phyloP scores from a whole-genome alignment of 495 filamentous ascomycete species.

The Podospora appendiculata region DNA sequence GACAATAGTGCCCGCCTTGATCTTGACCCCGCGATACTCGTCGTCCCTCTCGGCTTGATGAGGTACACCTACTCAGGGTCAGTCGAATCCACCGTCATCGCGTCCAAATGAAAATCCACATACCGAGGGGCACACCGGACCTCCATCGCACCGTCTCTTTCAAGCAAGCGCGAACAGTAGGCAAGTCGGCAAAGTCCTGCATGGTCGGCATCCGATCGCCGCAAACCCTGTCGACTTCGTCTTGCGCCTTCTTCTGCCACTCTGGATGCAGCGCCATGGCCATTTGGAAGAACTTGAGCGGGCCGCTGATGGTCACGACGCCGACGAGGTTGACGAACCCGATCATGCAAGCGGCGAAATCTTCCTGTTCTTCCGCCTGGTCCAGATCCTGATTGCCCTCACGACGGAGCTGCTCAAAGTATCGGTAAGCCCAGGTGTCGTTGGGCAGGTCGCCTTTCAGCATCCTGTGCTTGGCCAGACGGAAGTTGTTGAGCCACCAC shows the following conservation, averaged over 20 bases:
- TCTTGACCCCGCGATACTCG: conserved; percentile 40
- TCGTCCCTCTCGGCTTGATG: conserved; percentile 45
- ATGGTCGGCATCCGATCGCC: conserved; percentile 42
- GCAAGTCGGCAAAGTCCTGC: conserved; percentile 37
- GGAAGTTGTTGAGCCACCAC: conserved; percentile 38
- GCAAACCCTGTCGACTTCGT: conserved; percentile 53
- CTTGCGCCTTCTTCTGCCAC: conserved; percentile 44
- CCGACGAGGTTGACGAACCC: conserved; percentile 41
- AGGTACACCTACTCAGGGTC: conserved; percentile 34
- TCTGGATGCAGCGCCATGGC: conserved; percentile 39
- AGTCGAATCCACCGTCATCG: background rate
- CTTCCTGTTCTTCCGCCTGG: conserved; percentile 31
- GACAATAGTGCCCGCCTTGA: conserved; percentile 43
- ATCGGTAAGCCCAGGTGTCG: conserved; percentile 39
- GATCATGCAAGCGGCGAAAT: conserved; percentile 41
- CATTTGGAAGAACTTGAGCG: conserved; percentile 41
- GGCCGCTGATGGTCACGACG: conserved; percentile 39
- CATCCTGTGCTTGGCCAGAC: conserved; percentile 31
- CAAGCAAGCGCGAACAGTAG: conserved; percentile 47
- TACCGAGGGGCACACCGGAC: conserved; percentile 42
- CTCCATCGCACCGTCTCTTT: conserved; percentile 57
- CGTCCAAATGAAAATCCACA: conserved; percentile 1
- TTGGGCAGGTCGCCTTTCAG: conserved; percentile 27
- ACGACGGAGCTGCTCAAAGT: conserved; percentile 33
- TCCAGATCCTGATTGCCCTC: conserved; percentile 29